Conservation (phyloP, 257 asterid species). For the Coffea eugenioides region DNA sequence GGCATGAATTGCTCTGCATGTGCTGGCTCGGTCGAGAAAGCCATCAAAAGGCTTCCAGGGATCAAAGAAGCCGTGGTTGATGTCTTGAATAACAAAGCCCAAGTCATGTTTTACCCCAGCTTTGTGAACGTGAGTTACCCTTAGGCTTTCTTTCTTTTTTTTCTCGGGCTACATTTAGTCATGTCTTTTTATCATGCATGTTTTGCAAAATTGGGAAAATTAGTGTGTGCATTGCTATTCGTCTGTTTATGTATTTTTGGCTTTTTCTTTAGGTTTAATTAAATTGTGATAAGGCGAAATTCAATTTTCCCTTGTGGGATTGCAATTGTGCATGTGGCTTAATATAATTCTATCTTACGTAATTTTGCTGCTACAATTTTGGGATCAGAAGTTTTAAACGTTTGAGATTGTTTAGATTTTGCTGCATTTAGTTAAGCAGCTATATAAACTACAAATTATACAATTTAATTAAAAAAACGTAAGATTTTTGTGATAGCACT, state of each 20-base stretch:
- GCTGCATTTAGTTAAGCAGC: not conserved
- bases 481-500: not conserved
- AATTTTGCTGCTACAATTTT: not conserved
- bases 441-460: not conserved
- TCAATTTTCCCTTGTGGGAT: too few relatives aligned
- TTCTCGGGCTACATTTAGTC: not conserved
- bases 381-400: not conserved
- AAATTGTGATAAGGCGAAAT: too few relatives aligned
- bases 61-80: constrained; percentile 79
- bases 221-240: not conserved
- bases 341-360: not conserved
- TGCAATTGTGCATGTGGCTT: not conserved
- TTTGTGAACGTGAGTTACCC: constrained; percentile 53
- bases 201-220: not conserved
- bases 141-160: not conserved
- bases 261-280: too few relatives aligned
- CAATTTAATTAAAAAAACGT: not conserved
- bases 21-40: constrained; percentile 84
- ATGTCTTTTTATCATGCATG: not conserved
- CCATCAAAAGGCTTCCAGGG: constrained; percentile 79
- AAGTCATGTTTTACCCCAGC: constrained; percentile 51
- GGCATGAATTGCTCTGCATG: constrained; percentile 96
- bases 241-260: not conserved
- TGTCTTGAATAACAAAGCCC: constrained; percentile 67
- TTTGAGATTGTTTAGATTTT: not conserved